phyloP scores from a whole-genome alignment of 345 rosid species.

The Fremontodendron californicum region DNA sequence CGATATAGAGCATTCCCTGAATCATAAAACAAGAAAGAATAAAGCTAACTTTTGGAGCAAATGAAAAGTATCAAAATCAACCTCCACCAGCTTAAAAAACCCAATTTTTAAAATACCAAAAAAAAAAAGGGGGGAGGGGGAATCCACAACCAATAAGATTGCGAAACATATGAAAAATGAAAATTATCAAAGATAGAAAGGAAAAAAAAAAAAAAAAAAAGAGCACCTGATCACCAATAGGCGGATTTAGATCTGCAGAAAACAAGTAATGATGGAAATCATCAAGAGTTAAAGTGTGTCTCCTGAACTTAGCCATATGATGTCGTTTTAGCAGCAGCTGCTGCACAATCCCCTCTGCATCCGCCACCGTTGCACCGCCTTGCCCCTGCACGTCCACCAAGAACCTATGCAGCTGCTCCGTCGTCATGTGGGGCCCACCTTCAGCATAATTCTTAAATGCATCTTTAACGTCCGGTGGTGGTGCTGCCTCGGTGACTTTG shows the following conservation, averaged over 20 bases:
- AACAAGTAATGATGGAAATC: conserved; percentile 61
- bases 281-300: conserved; percentile 61
- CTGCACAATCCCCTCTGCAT: conserved; percentile 55
- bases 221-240: conserved; percentile 44
- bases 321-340: conserved; percentile 52
- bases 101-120: neutral
- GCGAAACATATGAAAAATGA: neutral
- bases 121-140: neutral
- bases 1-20: neutral
- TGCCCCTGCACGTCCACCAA: conserved; percentile 50
- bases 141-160: too few species aligned
- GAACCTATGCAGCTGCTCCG: conserved; percentile 62
- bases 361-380: conserved; percentile 27
- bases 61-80: neutral
- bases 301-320: conserved; percentile 57
- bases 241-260: conserved; percentile 62
- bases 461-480: conserved; percentile 58
- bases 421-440: conserved; percentile 54
- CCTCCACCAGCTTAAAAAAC: neutral
- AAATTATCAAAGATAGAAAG: neutral
- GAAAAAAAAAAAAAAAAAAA: neutral
- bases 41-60: neutral
- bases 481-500: conserved; percentile 53
- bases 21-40: neutral
- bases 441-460: conserved; percentile 52